Evolutionary conservation across 768 basidiomycete species (phyloP), one percentile per base, ranked within the genome.

Genomic region (Coprinopsis cinerea): DNA sequence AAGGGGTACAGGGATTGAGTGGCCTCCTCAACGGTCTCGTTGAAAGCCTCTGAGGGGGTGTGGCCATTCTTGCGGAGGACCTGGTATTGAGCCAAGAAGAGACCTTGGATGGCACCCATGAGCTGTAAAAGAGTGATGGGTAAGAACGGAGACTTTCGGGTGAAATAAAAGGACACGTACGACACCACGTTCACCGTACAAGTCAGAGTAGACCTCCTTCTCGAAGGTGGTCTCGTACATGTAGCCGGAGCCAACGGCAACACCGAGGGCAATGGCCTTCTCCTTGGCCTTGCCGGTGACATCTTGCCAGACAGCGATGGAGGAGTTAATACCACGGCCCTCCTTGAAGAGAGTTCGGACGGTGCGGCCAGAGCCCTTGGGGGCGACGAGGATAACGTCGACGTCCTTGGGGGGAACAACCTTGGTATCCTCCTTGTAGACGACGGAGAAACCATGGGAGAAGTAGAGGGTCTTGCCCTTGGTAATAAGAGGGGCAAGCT

Each of bases 391-490:
- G 68, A 99, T 98, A 61, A 99, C 96, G 66, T 99, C 96, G 56
- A 99, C 91, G 64, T 97, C 92, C 17, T 76, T 62, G 40, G 96
- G 96, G 54, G 92, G 89, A 49, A 94, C 61, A 58, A 99, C 92
- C 49, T 94, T 78, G 57, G 96, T 99, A 69, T 96, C 92, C 4
- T 99, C 82, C 78, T 94, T 92, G 83, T 86, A 99, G 48, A 99
- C 92, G 57, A 98, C 81, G 56, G 95, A 98, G 86, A 99, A 99
- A 62, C 96, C 96, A 68, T 99, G 96, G 4, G 95, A 92, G 78
- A 99, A 99, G 85, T 99, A 99, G 55, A 99, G 87, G n/a, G 96
- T 99, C 81, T 99, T 98, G 74, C 91, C 96, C 81, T 94, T 92
- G 69, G 93, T 98, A 76, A 98, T 94, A 63, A 97, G 83, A 48